These are phyloP conservation scores for Fusarium sp. DNA, from an alignment of 2,329 filamentous ascomycete species.

Conservation along the genomic window DNA sequence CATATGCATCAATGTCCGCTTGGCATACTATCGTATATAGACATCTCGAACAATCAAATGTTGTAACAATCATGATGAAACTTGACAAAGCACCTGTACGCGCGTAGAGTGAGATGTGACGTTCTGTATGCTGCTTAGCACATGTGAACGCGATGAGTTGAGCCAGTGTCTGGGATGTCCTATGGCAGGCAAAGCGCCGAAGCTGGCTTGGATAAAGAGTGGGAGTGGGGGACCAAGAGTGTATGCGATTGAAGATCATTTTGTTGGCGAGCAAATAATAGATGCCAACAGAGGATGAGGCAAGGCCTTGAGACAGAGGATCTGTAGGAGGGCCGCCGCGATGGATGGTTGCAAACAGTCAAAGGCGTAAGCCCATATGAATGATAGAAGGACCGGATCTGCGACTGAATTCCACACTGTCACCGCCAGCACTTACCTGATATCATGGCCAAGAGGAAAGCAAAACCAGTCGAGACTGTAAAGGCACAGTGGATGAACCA, in stretches of 20 bases:
- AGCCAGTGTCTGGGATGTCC: too few species aligned
- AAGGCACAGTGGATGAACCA: not conserved
- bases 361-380: not conserved
- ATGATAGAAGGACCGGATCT: not conserved
- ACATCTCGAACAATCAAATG: not conserved
- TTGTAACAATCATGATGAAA: not conserved
- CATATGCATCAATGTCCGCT: not conserved
- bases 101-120: not conserved
- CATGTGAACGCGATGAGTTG: too few species aligned
- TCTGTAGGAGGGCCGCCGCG: too few species aligned
- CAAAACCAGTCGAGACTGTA: not conserved
- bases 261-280: too few species aligned
- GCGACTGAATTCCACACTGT: not conserved
- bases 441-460: not conserved
- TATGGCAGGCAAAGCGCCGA: too few species aligned
- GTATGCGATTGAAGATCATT: too few species aligned
- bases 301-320: too few species aligned
- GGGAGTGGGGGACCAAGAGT: too few species aligned
- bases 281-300: too few species aligned
- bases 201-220: too few species aligned
- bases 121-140: not conserved
- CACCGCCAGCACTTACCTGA: not conserved
- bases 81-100: not conserved
- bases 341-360: too few species aligned
- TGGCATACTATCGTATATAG: not conserved